Base-by-base conservation (phyloP, 1,284 basidiomycete genomes). In the Ceratobasidium papillatum region DNA sequence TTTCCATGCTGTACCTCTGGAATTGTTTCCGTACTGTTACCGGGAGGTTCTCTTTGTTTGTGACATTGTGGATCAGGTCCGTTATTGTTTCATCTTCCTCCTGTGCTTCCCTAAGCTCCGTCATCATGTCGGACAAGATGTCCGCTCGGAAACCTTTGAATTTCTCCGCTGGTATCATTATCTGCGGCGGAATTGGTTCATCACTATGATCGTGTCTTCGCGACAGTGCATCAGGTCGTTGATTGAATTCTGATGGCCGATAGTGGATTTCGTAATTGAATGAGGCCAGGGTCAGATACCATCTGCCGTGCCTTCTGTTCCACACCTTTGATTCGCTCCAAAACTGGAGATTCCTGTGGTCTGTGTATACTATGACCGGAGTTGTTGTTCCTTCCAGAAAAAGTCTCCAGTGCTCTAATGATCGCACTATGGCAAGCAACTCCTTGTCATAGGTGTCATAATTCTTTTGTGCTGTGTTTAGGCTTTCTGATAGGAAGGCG, bases 151-250 rank as follows among this genome's bases (percentile, higher is more conserved):
- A 54, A 2, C 52, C 52, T 2, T 2, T 12, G 4, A 54, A 54
- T 12, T 22, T 22, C 12, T 54, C 52, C 4, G 52, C 27, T 30
- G 52, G 12, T 25, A 54, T 12, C 52, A 54, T 54, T 2, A 30
- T 30, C 22, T 54, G 52, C 4, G 25, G 9, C 3, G 2, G 22
- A 8, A 85, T 80, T 17, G 82, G 82, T 71, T 82, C 74, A 2
- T 85, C 78, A 0, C 81, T 74, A 1, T 84, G n/a, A 59, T 85
- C 84, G 19, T 80, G 69, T 34, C 81, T 58, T n/a, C 81, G 59
- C 0, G 84, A 86, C 0, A 88, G 79, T 0, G 82, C 78, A 75
- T 88, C 84, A 0, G 83, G 75, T 82, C 1, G 81, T 81, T 32
- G 80, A 12, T 41, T 34, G 11, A 27, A 27, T 34, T 49, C 49